A percentile compares a stretch with the other conserved stretches of the same genome.
These are phyloP conservation scores for Aspergillus chevalieri DNA, from an alignment of 2,329 filamentous ascomycete genomes.

Conservation along the genomic window DNA sequence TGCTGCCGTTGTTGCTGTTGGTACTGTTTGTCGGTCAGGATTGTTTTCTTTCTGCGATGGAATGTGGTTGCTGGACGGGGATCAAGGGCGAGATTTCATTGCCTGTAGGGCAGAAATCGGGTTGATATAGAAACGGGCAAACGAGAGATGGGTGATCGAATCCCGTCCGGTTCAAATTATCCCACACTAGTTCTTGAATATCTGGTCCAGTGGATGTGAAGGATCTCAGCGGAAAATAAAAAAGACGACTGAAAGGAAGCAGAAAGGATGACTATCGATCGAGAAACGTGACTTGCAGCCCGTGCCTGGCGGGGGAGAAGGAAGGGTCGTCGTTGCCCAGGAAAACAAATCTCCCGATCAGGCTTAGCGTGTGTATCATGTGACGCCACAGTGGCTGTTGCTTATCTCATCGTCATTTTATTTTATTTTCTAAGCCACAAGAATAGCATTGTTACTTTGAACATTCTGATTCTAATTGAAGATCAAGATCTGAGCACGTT, in stretches of 20 bases:
- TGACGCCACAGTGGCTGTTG: neutral
- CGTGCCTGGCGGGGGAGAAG: constrained; percentile 5
- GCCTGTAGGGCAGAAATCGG: constrained; percentile 12
- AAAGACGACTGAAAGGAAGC: constrained; percentile 3
- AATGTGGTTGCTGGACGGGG: constrained; percentile 10
- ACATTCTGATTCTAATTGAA: too few relatives aligned
- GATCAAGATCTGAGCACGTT: too few relatives aligned
- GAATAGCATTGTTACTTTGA: neutral
- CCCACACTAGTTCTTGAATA: too few relatives aligned
- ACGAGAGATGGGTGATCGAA: too few relatives aligned
- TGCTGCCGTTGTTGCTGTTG: neutral
- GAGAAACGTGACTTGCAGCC: neutral
- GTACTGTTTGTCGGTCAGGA: neutral
- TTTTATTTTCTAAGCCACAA: neutral
- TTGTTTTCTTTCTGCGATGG: constrained; percentile 4
- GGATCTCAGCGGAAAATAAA: neutral
- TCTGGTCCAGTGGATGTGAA: too few relatives aligned
- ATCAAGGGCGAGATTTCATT: constrained; percentile 20
- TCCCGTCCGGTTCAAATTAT: too few relatives aligned
- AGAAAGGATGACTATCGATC: constrained; percentile 1
- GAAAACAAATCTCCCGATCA: constrained; percentile 39
- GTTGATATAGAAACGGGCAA: constrained; percentile 21
- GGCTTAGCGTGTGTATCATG: constrained; percentile 13
- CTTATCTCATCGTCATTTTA: neutral
- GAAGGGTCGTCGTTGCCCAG: constrained; percentile 5